A percentile compares a stretch with the other conserved stretches of the same genome.
These are phyloP conservation scores for Corchorus capsularis DNA, from an alignment of 345 rosid genomes.

Conservation along the genomic window DNA sequence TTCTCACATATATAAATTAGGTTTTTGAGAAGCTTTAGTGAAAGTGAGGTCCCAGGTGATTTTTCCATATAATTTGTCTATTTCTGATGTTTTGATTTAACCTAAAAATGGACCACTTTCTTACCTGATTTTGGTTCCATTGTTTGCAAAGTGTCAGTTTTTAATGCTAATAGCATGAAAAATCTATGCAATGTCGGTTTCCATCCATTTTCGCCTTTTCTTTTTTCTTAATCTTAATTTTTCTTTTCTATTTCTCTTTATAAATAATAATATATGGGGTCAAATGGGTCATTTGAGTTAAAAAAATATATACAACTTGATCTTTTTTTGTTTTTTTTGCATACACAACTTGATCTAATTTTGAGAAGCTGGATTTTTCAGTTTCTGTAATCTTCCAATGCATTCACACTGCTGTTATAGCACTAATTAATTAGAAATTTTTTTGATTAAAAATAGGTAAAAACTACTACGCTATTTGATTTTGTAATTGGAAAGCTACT, in stretches of 20 bases:
- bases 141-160: neutral
- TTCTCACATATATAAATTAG: neutral
- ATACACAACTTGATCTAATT: neutral
- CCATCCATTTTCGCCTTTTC: neutral
- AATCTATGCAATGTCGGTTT: neutral
- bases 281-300: slow-evolving; percentile 14
- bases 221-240: neutral
- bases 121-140: neutral
- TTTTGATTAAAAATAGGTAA: neutral
- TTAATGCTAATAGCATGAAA: slow-evolving; percentile 5
- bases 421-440: neutral
- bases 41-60: neutral
- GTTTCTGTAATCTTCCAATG: slow-evolving; percentile 17
- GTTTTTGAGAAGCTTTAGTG: neutral
- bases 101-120: slow-evolving; percentile 7
- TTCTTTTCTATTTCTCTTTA: neutral
- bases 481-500: neutral
- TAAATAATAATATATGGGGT: neutral
- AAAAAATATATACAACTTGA: neutral
- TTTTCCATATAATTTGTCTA: slow-evolving; percentile 10
- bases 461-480: neutral
- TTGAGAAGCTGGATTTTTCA: slow-evolving; percentile 15
- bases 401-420: slow-evolving; percentile 11
- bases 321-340: too few species aligned
- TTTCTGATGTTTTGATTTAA: slow-evolving; percentile 9